These are phyloP conservation scores for Paraphaeosphaeria minitans DNA, from an alignment of 2,329 filamentous ascomycete genomes.

Conservation along the genomic window DNA sequence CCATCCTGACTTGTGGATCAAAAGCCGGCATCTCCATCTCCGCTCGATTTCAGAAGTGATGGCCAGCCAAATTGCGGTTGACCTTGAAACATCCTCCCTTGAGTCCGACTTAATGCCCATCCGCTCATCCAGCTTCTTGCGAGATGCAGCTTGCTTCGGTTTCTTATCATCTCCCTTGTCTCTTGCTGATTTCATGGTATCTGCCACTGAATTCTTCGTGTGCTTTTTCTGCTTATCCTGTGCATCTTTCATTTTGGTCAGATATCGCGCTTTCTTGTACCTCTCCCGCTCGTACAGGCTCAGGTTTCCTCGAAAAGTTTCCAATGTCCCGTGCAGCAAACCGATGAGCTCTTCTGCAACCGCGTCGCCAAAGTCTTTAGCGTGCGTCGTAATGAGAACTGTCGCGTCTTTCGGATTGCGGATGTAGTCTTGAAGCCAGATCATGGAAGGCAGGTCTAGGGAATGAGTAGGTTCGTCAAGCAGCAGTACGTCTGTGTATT, in stretches of 20 bases:
- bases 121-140: conserved; percentile 81
- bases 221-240: conserved; percentile 81
- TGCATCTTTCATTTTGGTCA: conserved; percentile 78
- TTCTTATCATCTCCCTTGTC: conserved; percentile 83
- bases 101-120: conserved; percentile 75
- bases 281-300: conserved; percentile 72
- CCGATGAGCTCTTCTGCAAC: conserved; percentile 79
- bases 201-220: conserved; percentile 76
- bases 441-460: conserved; percentile 78
- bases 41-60: conserved; percentile 57
- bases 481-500: conserved; percentile 77
- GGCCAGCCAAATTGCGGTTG: conserved; percentile 69
- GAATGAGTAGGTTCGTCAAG: conserved; percentile 90
- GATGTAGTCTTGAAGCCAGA: conserved; percentile 82
- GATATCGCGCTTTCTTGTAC: conserved; percentile 69
- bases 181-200: conserved; percentile 76
- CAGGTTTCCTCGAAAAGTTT: conserved; percentile 77
- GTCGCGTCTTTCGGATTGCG: conserved; percentile 63
- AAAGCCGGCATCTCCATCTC: conserved; percentile 73
- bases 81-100: conserved; percentile 80
- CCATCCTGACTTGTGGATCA: conserved; percentile 61
- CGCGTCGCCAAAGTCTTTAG: conserved; percentile 77
- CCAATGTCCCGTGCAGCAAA: conserved; percentile 71
- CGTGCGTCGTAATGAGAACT: conserved; percentile 80
- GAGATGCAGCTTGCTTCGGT: conserved; percentile 80